Base-by-base conservation (phyloP, 179 eudicot genomes). In the Heliamphora pulchella region DNA sequence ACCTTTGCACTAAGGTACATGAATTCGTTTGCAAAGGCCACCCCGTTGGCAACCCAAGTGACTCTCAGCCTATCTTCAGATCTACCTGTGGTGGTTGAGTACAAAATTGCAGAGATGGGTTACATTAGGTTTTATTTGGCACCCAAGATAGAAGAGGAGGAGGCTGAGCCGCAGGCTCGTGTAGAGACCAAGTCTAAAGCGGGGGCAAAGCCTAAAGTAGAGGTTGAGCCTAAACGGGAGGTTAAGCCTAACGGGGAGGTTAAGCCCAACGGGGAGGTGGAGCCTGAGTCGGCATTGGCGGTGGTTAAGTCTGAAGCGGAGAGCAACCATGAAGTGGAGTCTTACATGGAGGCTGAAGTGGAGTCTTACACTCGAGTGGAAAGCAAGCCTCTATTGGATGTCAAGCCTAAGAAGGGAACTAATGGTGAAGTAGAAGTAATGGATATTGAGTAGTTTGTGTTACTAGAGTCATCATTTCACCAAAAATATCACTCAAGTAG, bases 31-130 rank as follows among this genome's bases (percentile, higher is more conserved):
- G 85, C 96, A 18, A 92, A 89, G 83, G 96, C 94, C 74, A 87
- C 94, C n/a, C 94, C 96, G 22, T 87, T 92, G 58, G 85, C 92
- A 7, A 91, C 71, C 87, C 88, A 85, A 17, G 94, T 91, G 67
- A 90, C 96, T 51, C 85, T 91, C 79, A 91, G 94, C 82, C 75
- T 91, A 82, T 91, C 96, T 55, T 89, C 92, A 0, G 96, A 91
- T 76, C 92, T 90, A 47, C 96, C 92, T 0, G 83, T 89, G 57
- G 91, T 90, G 77, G 92, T 89, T 9, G 94, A 89, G 80, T 91
- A 91, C 87, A 90, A 91, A 87, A 86, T 91, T 79, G 94, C 96
- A 2, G 96, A 91, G 84, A 90, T 90, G 91, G 94, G 96, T n/a
- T 89, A 91, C 79, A 75, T 91, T 66, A 86, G 94, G 80, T 91